These are phyloP conservation scores for Citrus reticulata DNA, from an alignment of 345 rosid species.

Conservation along the genomic window DNA sequence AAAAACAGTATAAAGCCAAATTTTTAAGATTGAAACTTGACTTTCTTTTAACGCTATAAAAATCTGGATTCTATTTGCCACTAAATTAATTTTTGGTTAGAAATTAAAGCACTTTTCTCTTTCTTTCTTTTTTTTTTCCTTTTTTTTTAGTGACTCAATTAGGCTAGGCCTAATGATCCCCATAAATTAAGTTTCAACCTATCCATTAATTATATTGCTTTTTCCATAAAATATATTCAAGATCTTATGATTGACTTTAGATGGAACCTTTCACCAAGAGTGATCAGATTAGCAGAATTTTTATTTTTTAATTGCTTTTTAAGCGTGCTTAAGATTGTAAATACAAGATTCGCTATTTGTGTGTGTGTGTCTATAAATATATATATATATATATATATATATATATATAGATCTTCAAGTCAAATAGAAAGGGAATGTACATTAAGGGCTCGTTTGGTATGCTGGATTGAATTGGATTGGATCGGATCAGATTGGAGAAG, in stretches of 20 bases:
- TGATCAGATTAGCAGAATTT: neutral
- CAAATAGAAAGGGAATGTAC: neutral
- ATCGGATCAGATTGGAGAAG: too few relatives aligned
- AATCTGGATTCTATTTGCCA: neutral
- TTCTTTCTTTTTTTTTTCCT: neutral
- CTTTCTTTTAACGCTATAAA: neutral
- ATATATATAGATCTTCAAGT: neutral
- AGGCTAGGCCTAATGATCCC: neutral
- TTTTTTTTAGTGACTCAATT: neutral
- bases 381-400: neutral
- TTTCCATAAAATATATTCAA: neutral
- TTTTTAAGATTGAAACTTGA: neutral
- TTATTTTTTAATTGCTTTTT: neutral
- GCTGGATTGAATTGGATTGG: too few relatives aligned
- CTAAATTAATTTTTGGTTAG: neutral
- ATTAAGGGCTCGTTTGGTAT: too few relatives aligned
- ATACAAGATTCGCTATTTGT: neutral
- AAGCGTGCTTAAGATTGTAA: neutral
- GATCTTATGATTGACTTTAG: neutral
- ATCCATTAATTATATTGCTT: neutral
- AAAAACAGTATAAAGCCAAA: conserved; percentile 6
- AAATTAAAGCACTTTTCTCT: neutral
- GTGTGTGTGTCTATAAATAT: neutral
- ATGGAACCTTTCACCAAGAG: neutral
- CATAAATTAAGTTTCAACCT: neutral